phyloP scores from a whole-genome alignment of 345 rosid genomes.

The Moricandia arvensis region DNA sequence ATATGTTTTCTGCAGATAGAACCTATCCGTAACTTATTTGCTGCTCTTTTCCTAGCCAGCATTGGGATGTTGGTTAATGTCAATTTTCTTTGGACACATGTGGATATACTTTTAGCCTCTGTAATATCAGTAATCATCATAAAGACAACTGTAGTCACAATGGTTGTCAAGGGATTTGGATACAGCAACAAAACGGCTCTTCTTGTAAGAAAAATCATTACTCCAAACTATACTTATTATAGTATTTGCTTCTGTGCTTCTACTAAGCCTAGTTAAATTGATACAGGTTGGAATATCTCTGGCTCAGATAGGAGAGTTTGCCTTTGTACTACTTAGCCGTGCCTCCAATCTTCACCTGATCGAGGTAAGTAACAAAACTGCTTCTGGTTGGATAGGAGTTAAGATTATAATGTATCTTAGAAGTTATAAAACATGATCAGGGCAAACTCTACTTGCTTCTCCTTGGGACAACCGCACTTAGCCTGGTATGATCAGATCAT shows the following conservation, averaged over 20 bases:
- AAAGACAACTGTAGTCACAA: constrained; percentile 31
- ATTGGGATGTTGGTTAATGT: no score
- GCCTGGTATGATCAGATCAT: constrained; percentile 53
- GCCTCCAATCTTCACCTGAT: constrained; percentile 88
- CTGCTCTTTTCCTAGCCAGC: no score
- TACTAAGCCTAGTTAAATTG: neutral
- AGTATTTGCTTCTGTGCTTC: constrained; percentile 1
- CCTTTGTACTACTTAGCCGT: constrained; percentile 88
- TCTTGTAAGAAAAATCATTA: constrained; percentile 49
- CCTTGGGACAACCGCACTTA: constrained; percentile 86
- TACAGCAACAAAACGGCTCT: constrained; percentile 80
- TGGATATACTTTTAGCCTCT: no score
- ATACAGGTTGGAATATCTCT: constrained; percentile 51
- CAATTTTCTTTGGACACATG: no score
- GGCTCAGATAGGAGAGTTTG: constrained; percentile 89
- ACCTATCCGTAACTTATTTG: no score
- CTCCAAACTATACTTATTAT: neutral
- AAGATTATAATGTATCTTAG: constrained; percentile 3
- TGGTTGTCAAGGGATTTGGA: constrained; percentile 82
- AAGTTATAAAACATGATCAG: constrained; percentile 38
- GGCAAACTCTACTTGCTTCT: constrained; percentile 75
- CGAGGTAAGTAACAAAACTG: constrained; percentile 53
- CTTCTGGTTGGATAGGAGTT: neutral
- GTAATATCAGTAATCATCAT: no score
- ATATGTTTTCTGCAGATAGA: no score